Conservation (phyloP, 305 asterid species). For the Rubia occidens region DNA sequence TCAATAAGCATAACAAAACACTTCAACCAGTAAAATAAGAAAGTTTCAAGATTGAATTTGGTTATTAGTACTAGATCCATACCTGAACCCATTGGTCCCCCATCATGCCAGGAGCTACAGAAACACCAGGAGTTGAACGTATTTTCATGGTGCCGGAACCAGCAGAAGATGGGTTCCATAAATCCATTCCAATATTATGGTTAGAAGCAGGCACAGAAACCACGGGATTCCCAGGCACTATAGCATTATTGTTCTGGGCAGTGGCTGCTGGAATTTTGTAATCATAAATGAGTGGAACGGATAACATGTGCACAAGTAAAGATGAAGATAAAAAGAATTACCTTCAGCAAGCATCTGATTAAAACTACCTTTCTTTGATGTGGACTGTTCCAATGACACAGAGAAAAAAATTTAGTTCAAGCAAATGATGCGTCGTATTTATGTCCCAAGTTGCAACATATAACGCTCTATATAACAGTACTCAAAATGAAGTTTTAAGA, state of each 20-base stretch:
- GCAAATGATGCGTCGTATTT: not conserved
- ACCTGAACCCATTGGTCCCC: slow-evolving; percentile 79
- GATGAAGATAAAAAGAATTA: slow-evolving; percentile 24
- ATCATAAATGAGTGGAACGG: slow-evolving; percentile 15
- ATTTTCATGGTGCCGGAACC: slow-evolving; percentile 58
- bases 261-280: slow-evolving; percentile 51
- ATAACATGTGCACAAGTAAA: slow-evolving; percentile 7
- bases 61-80: slow-evolving; percentile 14
- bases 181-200: slow-evolving; percentile 82
- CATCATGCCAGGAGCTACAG: slow-evolving; percentile 50
- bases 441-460: not conserved
- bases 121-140: slow-evolving; percentile 47
- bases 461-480: not conserved
- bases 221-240: slow-evolving; percentile 64
- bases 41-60: not conserved
- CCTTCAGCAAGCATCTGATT: slow-evolving; percentile 98
- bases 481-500: not conserved
- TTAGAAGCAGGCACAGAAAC: slow-evolving; percentile 56
- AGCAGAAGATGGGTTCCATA: slow-evolving; percentile 68
- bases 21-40: not conserved
- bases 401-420: slow-evolving; percentile 6
- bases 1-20: not conserved
- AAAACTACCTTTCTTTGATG: slow-evolving; percentile 73
- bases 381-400: slow-evolving; percentile 50
- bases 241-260: slow-evolving; percentile 46